Evolutionary conservation across 2,329 filamentous ascomycete genomes (phyloP).

Genomic region (Aspergillus aculeatus): DNA sequence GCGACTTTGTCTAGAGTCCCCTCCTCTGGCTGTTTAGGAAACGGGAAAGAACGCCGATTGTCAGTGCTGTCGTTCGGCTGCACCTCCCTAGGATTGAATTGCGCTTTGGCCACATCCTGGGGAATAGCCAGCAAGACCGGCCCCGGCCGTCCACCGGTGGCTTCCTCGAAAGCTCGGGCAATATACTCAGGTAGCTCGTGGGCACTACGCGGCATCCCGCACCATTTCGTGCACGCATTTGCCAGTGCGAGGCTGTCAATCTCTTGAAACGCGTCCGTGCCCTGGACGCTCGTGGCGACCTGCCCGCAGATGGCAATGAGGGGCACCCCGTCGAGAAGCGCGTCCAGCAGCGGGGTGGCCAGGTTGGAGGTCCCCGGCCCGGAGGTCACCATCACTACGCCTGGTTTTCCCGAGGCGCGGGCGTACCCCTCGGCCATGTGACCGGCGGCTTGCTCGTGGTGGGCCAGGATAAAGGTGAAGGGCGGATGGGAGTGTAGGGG

Average conservation of each 20-base stretch:
- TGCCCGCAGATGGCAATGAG: conserved; percentile 92
- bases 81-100: conserved; percentile 71
- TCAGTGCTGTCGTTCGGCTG: no score
- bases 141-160: conserved; percentile 83
- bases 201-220: conserved; percentile 85
- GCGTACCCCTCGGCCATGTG: conserved; percentile 98
- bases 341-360: conserved; percentile 90
- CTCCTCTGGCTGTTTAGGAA: no score
- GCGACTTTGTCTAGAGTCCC: conserved; percentile 74
- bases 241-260: conserved; percentile 89
- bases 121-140: conserved; percentile 90
- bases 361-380: conserved; percentile 94
- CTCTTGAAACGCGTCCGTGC: conserved; percentile 92
- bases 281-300: conserved; percentile 75
- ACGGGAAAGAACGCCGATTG: no score
- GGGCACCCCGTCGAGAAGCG: conserved; percentile 85
- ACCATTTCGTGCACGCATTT: conserved; percentile 93
- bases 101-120: conserved; percentile 82
- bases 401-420: conserved; percentile 82
- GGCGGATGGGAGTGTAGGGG: conserved; percentile 93
- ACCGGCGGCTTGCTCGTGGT: conserved; percentile 92
- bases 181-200: conserved; percentile 84
- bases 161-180: conserved; percentile 95
- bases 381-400: conserved; percentile 90
- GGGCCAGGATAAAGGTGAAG: conserved; percentile 88